Evolutionary conservation across 1,284 basidiomycete species (phyloP).

Genomic region (Sanguinoderma infundibulare): DNA sequence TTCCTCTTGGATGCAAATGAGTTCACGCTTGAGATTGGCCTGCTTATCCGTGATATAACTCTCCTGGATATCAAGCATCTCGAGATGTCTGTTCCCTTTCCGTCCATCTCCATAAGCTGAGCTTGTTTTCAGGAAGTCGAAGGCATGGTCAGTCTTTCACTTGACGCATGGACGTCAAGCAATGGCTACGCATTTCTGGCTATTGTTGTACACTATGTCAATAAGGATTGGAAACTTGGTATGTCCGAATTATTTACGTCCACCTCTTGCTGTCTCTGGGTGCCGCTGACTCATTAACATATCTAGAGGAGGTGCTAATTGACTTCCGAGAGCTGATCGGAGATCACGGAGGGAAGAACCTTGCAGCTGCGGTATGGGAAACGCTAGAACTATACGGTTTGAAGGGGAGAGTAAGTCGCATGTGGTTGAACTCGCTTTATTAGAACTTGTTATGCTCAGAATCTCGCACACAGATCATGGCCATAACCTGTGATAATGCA

Average conservation of each 20-base stretch:
- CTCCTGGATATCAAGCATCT: conserved; percentile 94
- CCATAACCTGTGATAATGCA: background rate
- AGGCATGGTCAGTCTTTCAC: background rate
- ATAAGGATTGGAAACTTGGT: conserved; percentile 5
- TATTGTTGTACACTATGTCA: conserved; percentile 2
- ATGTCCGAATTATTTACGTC: background rate
- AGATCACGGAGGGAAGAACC: conserved; percentile 2
- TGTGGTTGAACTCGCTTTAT: background rate
- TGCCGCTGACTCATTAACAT: background rate
- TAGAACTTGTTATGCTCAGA: background rate
- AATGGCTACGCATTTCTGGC: background rate
- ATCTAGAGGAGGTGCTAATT: background rate
- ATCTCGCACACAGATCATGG: background rate
- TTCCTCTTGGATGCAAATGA: conserved; percentile 98
- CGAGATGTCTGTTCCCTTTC: no score
- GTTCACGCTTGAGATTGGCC: conserved; percentile 95
- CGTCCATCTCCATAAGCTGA: no score
- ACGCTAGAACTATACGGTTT: background rate
- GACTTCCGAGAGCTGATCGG: conserved; percentile 1
- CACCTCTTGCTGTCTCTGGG: background rate
- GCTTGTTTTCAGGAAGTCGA: background rate
- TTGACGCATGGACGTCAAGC: conserved; percentile 4
- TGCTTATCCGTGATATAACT: conserved; percentile 99
- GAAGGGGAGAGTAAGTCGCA: background rate
- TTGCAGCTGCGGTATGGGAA: background rate